Conservation (phyloP, 768 basidiomycete genomes). For the Suillus decipiens region DNA sequence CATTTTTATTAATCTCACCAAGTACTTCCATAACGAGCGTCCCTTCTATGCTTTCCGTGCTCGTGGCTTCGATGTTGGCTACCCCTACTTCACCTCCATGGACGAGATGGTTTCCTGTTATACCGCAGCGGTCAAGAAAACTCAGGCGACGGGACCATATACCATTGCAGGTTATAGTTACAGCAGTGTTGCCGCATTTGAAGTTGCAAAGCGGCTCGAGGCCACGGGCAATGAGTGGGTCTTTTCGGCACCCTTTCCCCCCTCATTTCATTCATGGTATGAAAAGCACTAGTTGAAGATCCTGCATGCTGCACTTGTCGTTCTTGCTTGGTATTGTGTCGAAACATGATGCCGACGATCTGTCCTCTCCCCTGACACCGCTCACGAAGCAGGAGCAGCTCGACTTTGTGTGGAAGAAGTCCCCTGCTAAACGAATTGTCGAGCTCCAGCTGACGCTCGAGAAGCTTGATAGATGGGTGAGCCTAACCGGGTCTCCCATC, state of each 20-base stretch:
- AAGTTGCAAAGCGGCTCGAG: slow-evolving; percentile 35
- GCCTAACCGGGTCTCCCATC: slow-evolving; percentile 29
- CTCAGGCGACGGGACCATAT: slow-evolving; percentile 35
- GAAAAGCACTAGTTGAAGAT: too few relatives aligned
- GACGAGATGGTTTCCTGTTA: slow-evolving; percentile 37
- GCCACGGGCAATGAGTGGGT: slow-evolving; percentile 27
- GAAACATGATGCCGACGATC: slow-evolving; percentile 23
- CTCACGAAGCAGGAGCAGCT: slow-evolving; percentile 27
- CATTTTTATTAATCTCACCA: slow-evolving; percentile 44
- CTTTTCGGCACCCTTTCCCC: slow-evolving; percentile 38
- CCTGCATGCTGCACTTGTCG: slow-evolving; percentile 41
- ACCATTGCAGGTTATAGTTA: slow-evolving; percentile 40
- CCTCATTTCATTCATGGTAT: slow-evolving; percentile 38
- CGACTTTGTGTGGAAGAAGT: slow-evolving; percentile 26
- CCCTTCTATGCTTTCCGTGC: slow-evolving; percentile 42
- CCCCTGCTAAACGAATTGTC: slow-evolving; percentile 26
- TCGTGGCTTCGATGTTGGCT: slow-evolving; percentile 37
- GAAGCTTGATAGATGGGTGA: slow-evolving; percentile 30
- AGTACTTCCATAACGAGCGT: slow-evolving; percentile 39
- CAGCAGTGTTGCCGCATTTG: slow-evolving; percentile 39
- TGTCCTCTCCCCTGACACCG: too few relatives aligned
- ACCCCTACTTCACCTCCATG: slow-evolving; percentile 32
- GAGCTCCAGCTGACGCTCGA: slow-evolving; percentile 29
- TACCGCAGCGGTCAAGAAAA: slow-evolving; percentile 29
- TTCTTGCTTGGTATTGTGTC: slow-evolving; percentile 39